A percentile compares a stretch with the other conserved stretches of the same genome.
Evolutionary conservation across 345 rosid species (phyloP).

Genomic region (Eucalyptus fibrosa): DNA sequence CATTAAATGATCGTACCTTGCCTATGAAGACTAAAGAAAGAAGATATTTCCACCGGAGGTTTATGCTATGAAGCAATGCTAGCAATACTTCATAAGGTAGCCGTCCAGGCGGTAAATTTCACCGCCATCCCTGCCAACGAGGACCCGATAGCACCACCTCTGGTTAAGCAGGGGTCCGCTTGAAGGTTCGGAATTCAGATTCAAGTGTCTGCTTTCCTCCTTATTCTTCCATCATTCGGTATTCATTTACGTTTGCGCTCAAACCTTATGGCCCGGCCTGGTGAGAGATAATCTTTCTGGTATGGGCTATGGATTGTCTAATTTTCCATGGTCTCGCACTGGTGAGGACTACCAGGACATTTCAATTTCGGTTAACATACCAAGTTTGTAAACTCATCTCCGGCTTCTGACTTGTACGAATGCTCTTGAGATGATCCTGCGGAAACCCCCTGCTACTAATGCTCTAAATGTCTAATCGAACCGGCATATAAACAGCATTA

Average conservation of each 20-base stretch:
- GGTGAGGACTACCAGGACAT: no score
- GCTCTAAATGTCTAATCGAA: neutral
- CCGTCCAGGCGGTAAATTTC: constrained; percentile 44
- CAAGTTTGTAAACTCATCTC: neutral
- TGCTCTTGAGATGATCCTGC: neutral
- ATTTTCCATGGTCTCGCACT: no score
- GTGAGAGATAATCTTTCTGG: neutral
- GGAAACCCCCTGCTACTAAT: neutral
- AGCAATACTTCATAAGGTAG: constrained; percentile 6
- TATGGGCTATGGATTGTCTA: neutral
- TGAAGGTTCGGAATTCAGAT: constrained; percentile 26
- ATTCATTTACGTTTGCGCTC: neutral
- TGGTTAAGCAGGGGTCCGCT: constrained; percentile 66
- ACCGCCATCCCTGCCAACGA: constrained; percentile 53
- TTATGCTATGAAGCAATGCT: no score
- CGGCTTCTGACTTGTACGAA: neutral
- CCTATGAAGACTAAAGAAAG: no score
- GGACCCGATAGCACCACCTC: constrained; percentile 50
- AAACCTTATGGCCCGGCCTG: neutral
- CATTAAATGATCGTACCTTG: no score
- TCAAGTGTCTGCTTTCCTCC: neutral
- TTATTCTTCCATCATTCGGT: neutral
- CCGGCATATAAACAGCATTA: neutral
- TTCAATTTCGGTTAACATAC: no score
- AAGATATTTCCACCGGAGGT: no score